Evolutionary conservation across 192 early-diverging fungal species (phyloP), one percentile per base, ranked within the genome.

Genomic region (Podila epigama): DNA sequence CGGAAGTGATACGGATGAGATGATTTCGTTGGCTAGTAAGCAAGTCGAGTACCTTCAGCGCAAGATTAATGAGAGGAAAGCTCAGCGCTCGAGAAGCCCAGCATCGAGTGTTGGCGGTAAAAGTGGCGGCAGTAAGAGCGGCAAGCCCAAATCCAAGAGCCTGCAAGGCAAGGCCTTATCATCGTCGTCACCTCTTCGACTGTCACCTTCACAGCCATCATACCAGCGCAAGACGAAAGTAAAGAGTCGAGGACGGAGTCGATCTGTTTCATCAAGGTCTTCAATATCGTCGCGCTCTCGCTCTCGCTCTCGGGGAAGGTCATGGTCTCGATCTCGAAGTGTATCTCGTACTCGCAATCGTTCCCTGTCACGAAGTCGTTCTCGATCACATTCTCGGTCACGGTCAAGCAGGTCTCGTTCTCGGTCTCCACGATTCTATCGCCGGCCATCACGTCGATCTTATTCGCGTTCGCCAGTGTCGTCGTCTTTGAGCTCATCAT

Each of bases 21-120:
- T 77, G 72, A 77, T 77, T 52, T 65, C 72, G 0, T 15, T 68
- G 31, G 72, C 72, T 1, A 77, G 72, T 36, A 77, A 68, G 48
- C 72, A 77, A 29, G 72, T 77, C 0, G 72, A 77, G 27, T 77
- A 77, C 31, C 33, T 77, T 55, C 72, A 77, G 33, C 72, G 72
- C 44, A 77, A 77, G 66, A 77, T 77, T 28, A 37, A 63, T 53
- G 72, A 77, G 32, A 67, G 34, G 60, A 77, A 77, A 36, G 56
- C 33, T 22, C 62, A 48, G 25, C 44, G 20, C 7, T 48, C 44
- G 7, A 22, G 44, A 48, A 48, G 44, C 44, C 44, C 44, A 48
- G 44, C 3, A n/a, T n/a, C n/a, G 7, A 48, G 65, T 9, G 67
- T 68, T 41, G 41, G 71, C 51, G 41, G 41, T 48, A 63, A 63